phyloP scores from a whole-genome alignment of 1,284 basidiomycete species.

The Puccinia horiana region DNA sequence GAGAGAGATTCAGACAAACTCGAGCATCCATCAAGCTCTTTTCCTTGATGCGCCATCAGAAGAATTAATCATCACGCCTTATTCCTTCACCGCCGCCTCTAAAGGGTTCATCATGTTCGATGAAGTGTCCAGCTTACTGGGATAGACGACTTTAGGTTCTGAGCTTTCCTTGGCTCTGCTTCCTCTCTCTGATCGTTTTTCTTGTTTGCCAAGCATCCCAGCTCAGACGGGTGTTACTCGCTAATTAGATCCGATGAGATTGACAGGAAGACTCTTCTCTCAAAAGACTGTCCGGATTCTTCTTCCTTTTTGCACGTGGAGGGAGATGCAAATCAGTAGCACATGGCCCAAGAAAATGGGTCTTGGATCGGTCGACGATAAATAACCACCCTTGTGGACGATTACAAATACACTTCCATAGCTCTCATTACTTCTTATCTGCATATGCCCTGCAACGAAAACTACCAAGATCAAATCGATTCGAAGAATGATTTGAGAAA shows the following conservation, averaged over 20 bases:
- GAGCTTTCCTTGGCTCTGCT: not conserved
- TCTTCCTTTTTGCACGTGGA: not conserved
- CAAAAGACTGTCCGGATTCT: not conserved
- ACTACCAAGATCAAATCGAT: not conserved
- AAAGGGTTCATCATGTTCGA: not conserved
- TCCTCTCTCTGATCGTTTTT: not conserved
- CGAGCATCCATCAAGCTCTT: not conserved
- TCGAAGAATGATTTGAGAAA: not conserved
- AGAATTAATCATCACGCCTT: not conserved
- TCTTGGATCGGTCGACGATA: not conserved
- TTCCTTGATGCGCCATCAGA: not conserved
- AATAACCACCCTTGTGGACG: not conserved
- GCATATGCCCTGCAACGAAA: not conserved
- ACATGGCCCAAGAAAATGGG: not conserved
- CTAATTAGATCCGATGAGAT: not conserved
- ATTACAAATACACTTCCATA: not conserved
- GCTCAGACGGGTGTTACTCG: not conserved
- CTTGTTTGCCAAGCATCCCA: not conserved
- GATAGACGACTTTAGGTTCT: not conserved
- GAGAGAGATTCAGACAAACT: not conserved
- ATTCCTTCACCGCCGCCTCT: not conserved
- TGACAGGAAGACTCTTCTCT: too few relatives aligned
- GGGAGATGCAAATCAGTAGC: not conserved
- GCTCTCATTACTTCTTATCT: not conserved
- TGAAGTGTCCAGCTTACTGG: too few relatives aligned